A percentile compares a stretch with the other conserved stretches of the same genome.
Evolutionary conservation across 2,329 filamentous ascomycete genomes (phyloP).

Genomic region (Fusarium fujikuroi): DNA sequence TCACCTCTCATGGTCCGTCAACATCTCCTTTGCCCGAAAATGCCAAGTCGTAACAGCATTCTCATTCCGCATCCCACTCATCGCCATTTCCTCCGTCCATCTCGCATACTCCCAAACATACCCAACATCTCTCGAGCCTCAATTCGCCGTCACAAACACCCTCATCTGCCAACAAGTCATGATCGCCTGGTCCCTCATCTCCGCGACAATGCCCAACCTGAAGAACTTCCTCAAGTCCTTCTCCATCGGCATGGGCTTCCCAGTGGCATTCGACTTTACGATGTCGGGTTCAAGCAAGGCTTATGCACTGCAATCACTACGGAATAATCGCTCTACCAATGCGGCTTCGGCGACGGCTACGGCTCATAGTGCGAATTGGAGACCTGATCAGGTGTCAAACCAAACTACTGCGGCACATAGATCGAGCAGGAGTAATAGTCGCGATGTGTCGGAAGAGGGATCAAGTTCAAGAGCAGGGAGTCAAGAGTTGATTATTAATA

Average conservation of each 20-base stretch:
- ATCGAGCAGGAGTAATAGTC: background rate
- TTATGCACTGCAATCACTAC: conserved; percentile 32
- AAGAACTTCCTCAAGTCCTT: conserved; percentile 40
- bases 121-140: conserved; percentile 19
- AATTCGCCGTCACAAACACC: conserved; percentile 30
- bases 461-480: conserved; percentile 28
- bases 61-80: conserved; percentile 36
- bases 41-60: conserved; percentile 34
- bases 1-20: conserved; percentile 28
- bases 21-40: conserved; percentile 23
- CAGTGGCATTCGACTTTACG: conserved; percentile 19
- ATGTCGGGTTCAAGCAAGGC: conserved; percentile 2
- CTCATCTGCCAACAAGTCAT: conserved; percentile 31
- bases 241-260: conserved; percentile 38
- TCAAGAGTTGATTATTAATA: conserved; percentile 38
- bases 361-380: conserved; percentile 24
- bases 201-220: conserved; percentile 33
- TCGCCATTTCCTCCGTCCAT: conserved; percentile 31
- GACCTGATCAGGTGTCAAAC: conserved; percentile 20
- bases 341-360: conserved; percentile 6
- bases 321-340: conserved; percentile 12
- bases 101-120: conserved; percentile 11
- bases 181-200: conserved; percentile 36
- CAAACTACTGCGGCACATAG: background rate
- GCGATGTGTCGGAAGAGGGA: conserved; percentile 23